Evolutionary conservation across 805 yeast species (phyloP).

Genomic region (Candida peoriensis): DNA sequence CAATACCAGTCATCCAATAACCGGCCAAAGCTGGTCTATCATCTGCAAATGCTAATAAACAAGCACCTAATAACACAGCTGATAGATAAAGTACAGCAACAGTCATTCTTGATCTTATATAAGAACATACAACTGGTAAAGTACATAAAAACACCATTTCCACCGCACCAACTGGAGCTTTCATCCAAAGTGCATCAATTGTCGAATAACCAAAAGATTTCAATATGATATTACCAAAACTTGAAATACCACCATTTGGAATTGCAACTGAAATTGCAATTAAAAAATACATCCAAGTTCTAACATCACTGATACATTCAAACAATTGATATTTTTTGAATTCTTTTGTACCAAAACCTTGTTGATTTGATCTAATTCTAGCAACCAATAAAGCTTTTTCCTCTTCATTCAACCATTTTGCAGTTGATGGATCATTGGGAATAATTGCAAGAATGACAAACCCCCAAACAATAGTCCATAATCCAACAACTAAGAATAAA

Average conservation of each 20-base stretch:
- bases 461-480: constrained; percentile 45
- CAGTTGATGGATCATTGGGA: constrained; percentile 42
- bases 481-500: constrained; percentile 48
- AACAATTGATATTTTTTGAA: constrained; percentile 32
- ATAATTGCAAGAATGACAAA: constrained; percentile 35
- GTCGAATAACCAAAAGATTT: constrained; percentile 1
- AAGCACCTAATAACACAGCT: background rate
- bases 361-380: constrained; percentile 38
- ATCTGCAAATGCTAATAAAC: constrained; percentile 32
- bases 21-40: constrained; percentile 27
- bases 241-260: constrained; percentile 42
- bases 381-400: constrained; percentile 38
- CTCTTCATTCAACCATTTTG: constrained; percentile 33
- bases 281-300: constrained; percentile 34
- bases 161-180: constrained; percentile 3
- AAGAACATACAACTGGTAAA: background rate
- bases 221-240: constrained; percentile 38
- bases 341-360: constrained; percentile 37
- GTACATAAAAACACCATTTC: background rate
- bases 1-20: constrained; percentile 24
- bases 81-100: background rate
- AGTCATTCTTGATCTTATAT: background rate
- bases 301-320: constrained; percentile 8
- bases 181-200: background rate
- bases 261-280: constrained; percentile 27